Base-by-base conservation (phyloP, 345 rosid species). In the Sonneratia caseolaris region DNA sequence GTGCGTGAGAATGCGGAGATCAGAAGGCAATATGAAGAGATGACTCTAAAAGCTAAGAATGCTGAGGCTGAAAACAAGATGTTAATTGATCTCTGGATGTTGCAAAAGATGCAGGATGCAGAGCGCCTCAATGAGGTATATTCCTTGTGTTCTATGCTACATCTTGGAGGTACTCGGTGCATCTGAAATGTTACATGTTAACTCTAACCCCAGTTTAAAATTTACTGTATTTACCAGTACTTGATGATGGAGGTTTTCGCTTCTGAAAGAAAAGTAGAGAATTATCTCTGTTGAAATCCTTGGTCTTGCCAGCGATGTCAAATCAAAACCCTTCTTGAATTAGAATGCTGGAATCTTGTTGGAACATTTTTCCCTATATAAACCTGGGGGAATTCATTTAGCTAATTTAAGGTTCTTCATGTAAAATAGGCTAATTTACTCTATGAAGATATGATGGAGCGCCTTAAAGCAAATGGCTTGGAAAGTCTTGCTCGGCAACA, bases 21-120 rank as follows among this genome's bases (percentile, higher is more conserved):
- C 51, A 81, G 84, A 66, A 66, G 70, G 22, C 97, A 92, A 70
- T 75, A 89, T 59, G 91, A 86, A 73, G 86, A 85, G 81, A 81
- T 84, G 86, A 81, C 83, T 36, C 42, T 68, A 56, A 95, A 85
- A 85, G 92, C 86, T 64, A 86, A 83, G 78, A 84, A 84, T 56
- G 98, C 97, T 1, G 99, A 88, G 76, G 82, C 89, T 69, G 99
- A 95, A 77, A 92, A 95, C 70, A 92, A 88, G 82, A 89, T 87
- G 91, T 75, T 95, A 49, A 67, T 95, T 68, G 98, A 95, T 79
- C 91, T 96, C 42, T 95, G 96, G 99, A 95, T 95, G 98, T 79
- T 95, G 76, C 91, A 95, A 77, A 95, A 95, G 84, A 95, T 95
- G 98, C 83, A 92, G 81, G 97, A 92, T 62, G 98, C 99, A 9